Base-by-base conservation (phyloP, 2,329 filamentous ascomycete genomes). In the Xylaria multiplex region DNA sequence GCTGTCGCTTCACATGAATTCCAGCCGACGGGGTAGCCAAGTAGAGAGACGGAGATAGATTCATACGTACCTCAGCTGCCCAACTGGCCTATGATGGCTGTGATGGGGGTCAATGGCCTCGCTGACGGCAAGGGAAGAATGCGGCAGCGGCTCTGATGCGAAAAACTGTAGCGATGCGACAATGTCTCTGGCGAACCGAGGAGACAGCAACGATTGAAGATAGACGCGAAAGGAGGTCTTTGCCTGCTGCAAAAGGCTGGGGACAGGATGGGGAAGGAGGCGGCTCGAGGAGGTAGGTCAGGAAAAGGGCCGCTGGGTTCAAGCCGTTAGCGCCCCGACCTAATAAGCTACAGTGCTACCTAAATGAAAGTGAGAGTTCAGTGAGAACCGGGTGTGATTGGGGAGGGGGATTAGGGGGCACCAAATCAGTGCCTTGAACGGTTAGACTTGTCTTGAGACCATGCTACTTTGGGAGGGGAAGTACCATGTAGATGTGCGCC, bases 191-290 rank as follows among this genome's bases (percentile, higher is more conserved):
- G 64, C 62, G 64, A 65, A 59, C 62, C 55, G 58, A 61, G 42
- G 48, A 62, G 30, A 62, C 58, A 37, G 62, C 56, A 64, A 43
- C 65, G 58, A 59, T 46, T 59, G 50, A 54, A 66, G 24, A 50
- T 49, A 59, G 60, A 67, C 68, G 68, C 66, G 68, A 70, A 69
- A 69, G 68, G 64, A 70, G 68, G 68, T 68, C 63, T 66, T 64
- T 69, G 62, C 63, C 68, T 64, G 65, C 59, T 64, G 68, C 64
- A 65, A 69, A 70, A 64, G 64, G 63, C 59, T 63, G 66, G 66
- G 66, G 67, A 64, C 52, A 59, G 59, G 64, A 68, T 64, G 66
- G 63, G 66, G 64, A 69, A 69, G 55, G 66, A 70, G 68, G 64
- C 62, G 64, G 68, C 68, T 70, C 66, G 68, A 69, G 66, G 54